A percentile compares a stretch with the other conserved stretches of the same genome.
phyloP scores from a whole-genome alignment of 2,329 filamentous ascomycete species.

The Thyridium curvatum region DNA sequence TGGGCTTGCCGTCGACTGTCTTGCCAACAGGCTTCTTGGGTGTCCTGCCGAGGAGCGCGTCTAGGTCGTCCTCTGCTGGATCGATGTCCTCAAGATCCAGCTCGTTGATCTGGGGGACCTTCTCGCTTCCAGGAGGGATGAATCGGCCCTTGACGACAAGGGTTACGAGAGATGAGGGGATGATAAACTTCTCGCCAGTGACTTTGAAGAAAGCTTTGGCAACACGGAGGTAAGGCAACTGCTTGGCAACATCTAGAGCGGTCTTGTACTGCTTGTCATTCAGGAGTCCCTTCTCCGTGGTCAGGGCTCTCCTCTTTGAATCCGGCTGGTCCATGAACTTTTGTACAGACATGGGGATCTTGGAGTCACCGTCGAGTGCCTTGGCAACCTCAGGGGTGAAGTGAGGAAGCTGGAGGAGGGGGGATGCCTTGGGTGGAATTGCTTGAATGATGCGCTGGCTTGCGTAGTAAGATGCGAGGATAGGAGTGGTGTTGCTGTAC shows the following conservation, averaged over 20 bases:
- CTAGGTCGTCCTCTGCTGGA: constrained; percentile 85
- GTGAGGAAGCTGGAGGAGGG: constrained; percentile 85
- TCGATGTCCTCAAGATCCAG: constrained; percentile 85
- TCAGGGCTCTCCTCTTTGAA: constrained; percentile 62
- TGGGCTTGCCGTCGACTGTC: constrained; percentile 49
- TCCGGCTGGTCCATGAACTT: constrained; percentile 84
- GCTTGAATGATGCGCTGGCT: constrained; percentile 89
- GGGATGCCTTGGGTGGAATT: constrained; percentile 73
- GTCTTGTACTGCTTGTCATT: constrained; percentile 70
- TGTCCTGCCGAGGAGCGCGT: constrained; percentile 74
- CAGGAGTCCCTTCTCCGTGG: constrained; percentile 65
- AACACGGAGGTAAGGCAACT: constrained; percentile 77
- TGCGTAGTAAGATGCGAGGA: constrained; percentile 74
- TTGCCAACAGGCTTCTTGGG: constrained; percentile 52
- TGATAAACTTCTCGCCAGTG: constrained; percentile 86
- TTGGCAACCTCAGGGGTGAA: constrained; percentile 64
- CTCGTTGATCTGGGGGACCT: constrained; percentile 69
- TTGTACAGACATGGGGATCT: constrained; percentile 72
- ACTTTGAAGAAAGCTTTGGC: constrained; percentile 99
- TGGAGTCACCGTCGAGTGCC: constrained; percentile 68
- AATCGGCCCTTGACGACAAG: constrained; percentile 94
- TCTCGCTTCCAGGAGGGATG: constrained; percentile 74
- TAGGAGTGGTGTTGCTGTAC: constrained; percentile 75
- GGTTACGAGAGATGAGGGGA: constrained; percentile 85
- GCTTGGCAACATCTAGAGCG: constrained; percentile 69